Conservation (phyloP, 2,329 filamentous ascomycete genomes). For the Aspergillus sp. region DNA sequence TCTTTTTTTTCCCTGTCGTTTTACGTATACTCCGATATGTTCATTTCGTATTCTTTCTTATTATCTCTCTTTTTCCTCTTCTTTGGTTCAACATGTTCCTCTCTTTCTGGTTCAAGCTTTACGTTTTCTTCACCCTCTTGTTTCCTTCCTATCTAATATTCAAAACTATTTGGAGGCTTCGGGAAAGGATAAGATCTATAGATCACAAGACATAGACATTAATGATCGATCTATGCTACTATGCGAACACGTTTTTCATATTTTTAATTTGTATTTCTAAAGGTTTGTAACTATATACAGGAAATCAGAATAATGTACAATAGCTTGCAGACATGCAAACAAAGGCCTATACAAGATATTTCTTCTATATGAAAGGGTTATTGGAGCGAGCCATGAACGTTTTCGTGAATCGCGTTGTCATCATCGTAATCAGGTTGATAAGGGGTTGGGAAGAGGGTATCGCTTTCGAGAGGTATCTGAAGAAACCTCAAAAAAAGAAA, state of each 20-base stretch:
- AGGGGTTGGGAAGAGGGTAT: background rate
- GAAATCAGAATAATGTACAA: constrained; percentile 2
- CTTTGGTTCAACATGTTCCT: background rate
- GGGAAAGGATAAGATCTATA: background rate
- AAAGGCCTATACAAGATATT: background rate
- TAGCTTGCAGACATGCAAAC: background rate
- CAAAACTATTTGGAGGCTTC: background rate
- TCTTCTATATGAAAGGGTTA: background rate
- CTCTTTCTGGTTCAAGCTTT: background rate
- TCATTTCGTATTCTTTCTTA: background rate
- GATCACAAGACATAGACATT: background rate
- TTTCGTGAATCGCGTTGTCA: constrained; percentile 2
- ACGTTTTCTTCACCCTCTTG: background rate
- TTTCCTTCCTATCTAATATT: background rate
- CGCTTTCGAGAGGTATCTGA: background rate
- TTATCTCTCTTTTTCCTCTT: background rate
- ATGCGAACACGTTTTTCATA: background rate
- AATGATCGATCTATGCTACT: background rate
- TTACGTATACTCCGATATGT: background rate
- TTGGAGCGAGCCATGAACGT: background rate
- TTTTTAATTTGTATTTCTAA: constrained; percentile 1
- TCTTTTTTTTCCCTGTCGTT: background rate
- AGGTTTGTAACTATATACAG: background rate
- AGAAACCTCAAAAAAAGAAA: background rate
- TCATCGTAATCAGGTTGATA: background rate